Conservation (phyloP, 768 basidiomycete genomes). For the Russula sp. region DNA sequence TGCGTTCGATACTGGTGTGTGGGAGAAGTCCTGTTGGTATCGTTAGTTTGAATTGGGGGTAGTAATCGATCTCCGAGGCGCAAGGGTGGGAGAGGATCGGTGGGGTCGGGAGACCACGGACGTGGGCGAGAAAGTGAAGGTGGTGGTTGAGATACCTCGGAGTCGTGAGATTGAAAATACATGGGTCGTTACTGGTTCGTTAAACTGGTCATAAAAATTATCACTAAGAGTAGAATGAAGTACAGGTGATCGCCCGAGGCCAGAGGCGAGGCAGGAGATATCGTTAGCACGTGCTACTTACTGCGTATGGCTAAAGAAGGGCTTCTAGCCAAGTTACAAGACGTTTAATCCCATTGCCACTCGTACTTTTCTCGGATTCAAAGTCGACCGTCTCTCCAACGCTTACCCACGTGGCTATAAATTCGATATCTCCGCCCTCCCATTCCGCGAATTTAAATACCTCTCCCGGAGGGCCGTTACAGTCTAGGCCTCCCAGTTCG, state of each 20-base stretch:
- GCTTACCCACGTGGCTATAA: slow-evolving; percentile 52
- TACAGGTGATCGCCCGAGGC: background rate
- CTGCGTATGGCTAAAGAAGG: slow-evolving; percentile 4
- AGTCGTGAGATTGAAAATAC: slow-evolving; percentile 37
- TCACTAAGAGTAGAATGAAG: background rate
- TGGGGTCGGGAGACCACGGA: slow-evolving; percentile 62
- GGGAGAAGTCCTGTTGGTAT: slow-evolving; percentile 23
- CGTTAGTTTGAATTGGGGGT: slow-evolving; percentile 23
- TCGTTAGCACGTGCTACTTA: slow-evolving; percentile 1
- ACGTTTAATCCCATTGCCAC: slow-evolving; percentile 4
- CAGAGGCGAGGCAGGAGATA: background rate
- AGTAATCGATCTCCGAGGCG: slow-evolving; percentile 22
- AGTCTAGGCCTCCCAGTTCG: slow-evolving; percentile 73
- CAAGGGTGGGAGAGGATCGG: slow-evolving; percentile 38
- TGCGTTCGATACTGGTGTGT: slow-evolving; percentile 25
- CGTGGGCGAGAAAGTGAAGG: slow-evolving; percentile 46
- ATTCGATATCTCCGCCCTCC: slow-evolving; percentile 77
- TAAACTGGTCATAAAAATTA: slow-evolving; percentile 3
- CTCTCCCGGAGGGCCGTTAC: slow-evolving; percentile 45
- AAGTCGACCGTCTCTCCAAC: slow-evolving; percentile 29
- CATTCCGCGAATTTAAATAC: slow-evolving; percentile 71
- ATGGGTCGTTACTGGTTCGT: slow-evolving; percentile 29
- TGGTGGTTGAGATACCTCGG: slow-evolving; percentile 44
- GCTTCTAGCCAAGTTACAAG: slow-evolving; percentile 10
- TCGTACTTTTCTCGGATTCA: slow-evolving; percentile 33